Evolutionary conservation across 345 rosid genomes (phyloP), one percentile per base, ranked within the genome.

Genomic region (Punica granatum): DNA sequence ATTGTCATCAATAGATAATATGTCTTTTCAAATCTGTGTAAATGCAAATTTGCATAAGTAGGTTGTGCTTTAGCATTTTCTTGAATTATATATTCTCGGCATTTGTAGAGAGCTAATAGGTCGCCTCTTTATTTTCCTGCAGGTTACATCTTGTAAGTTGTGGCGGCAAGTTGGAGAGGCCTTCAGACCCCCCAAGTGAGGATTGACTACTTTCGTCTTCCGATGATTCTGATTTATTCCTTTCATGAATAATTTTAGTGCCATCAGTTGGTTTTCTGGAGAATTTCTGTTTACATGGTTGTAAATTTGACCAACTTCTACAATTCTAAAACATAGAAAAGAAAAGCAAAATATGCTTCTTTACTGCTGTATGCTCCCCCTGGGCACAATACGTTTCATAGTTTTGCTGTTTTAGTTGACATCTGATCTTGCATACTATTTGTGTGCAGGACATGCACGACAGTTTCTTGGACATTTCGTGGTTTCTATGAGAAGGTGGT

Each of bases 141-240:
- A 88, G 94, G 94, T 88, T 67, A 88, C 90, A 14, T 72, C 91
- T 16, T 78, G 79, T 73, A 88, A 88, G 69, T 76, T 88, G 78
- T 88, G 89, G 94, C 83, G 89, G 67, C 89, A 82, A 77, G 94
- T 88, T 48, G 95, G 95, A 74, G 95, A 88, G 72, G 86, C 91
- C 70, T 88, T 88, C 69, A 88, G 66, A 74, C 95, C 95, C 34
- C 95, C 91, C 70, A 88, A 86, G 95, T 88, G 80, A 86, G 85
- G 65, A 74, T 43, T 63, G 35, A 34, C 67, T 60, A 61, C 30
- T 48, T 32, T 56, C 33, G 26, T 28, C 32, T 56, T 33, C 34
- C 8, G 2, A 10, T 56, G 34, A 25, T 26, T 26, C 7, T 30
- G 15, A 56, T 56, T 26, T 56, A 15, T 12, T 2, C 23, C 19